Conservation (phyloP, 164 flowering plant species). For the Tetrastigma voinierianum region DNA sequence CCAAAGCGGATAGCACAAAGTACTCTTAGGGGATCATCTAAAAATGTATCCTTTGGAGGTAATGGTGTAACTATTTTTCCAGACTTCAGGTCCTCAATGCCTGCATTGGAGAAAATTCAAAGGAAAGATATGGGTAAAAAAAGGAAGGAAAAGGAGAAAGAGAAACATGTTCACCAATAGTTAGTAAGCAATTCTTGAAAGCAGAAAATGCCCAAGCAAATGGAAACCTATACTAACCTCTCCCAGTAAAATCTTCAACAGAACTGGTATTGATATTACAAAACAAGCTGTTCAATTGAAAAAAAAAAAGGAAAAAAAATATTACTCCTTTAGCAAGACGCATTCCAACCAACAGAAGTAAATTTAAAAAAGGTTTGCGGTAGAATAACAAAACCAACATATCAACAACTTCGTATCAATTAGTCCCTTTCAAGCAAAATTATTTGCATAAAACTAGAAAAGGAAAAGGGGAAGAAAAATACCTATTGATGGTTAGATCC, state of each 20-base stretch:
- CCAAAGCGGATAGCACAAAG: conserved; percentile 99
- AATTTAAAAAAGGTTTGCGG: no score
- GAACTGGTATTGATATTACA: conserved; percentile 79
- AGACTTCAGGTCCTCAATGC: conserved; percentile 65
- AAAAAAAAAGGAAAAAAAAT: not conserved
- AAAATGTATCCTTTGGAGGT: conserved; percentile 84
- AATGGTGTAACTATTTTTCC: conserved; percentile 91
- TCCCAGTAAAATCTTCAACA: conserved; percentile 86
- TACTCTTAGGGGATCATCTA: conserved; percentile 96
- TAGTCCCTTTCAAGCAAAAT: not conserved
- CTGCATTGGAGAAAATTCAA: conserved; percentile 27
- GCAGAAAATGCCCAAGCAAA: not conserved
- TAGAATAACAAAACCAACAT: no score
- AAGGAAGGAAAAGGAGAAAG: not conserved
- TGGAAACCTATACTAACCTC: conserved; percentile 51
- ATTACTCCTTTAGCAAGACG: no score
- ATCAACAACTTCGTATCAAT: no score
- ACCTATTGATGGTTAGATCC: conserved; percentile 97
- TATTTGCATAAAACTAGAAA: not conserved
- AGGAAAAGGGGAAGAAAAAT: not conserved
- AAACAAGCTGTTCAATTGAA: conserved; percentile 74
- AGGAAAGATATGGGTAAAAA: not conserved
- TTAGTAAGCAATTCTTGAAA: no score
- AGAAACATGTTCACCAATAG: not conserved
- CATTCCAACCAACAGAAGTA: not conserved